A percentile compares a stretch with the other conserved stretches of the same genome.
phyloP scores from a whole-genome alignment of 257 asterid species.

The Misopates orontium region DNA sequence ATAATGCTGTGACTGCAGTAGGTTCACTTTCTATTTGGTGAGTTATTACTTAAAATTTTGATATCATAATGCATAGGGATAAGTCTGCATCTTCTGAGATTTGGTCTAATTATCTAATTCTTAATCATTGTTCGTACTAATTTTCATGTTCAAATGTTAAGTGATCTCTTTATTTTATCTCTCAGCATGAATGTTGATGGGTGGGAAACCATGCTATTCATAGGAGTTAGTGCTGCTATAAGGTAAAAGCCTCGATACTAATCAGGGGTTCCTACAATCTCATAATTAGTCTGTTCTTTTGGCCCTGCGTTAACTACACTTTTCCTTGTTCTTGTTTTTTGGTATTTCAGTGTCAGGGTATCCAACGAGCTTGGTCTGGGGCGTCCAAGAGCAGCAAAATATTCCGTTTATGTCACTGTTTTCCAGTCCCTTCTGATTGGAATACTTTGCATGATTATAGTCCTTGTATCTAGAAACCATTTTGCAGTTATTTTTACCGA shows the following conservation, averaged over 20 bases:
- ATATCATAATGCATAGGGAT: too few relatives aligned
- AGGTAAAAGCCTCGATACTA: too few relatives aligned
- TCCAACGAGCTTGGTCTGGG: constrained; percentile 17
- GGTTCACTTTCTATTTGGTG: constrained; percentile 60
- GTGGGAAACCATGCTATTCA: constrained; percentile 49
- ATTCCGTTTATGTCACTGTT: constrained; percentile 18
- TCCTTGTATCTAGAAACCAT: constrained; percentile 8
- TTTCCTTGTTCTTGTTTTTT: too few relatives aligned
- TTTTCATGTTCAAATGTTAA: neutral
- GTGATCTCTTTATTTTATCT: neutral
- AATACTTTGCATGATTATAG: constrained; percentile 8
- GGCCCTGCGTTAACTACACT: too few relatives aligned
- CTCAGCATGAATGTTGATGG: constrained; percentile 52
- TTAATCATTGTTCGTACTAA: too few relatives aligned
- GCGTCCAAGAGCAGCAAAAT: constrained; percentile 18
- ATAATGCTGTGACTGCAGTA: constrained; percentile 48
- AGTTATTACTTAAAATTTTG: neutral
- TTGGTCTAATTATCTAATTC: too few relatives aligned
- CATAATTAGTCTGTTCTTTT: too few relatives aligned
- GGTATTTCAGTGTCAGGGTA: constrained; percentile 14
- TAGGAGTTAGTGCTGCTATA: constrained; percentile 60
- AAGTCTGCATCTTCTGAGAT: too few relatives aligned
- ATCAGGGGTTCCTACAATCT: too few relatives aligned
- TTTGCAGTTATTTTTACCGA: constrained; percentile 13
- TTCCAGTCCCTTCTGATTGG: constrained; percentile 18